Percentiles rank a stretch among this genome's conserved stretches.
phyloP scores from a whole-genome alignment of 1,139 yeast species.

The Debaryomyces singareniensis region DNA sequence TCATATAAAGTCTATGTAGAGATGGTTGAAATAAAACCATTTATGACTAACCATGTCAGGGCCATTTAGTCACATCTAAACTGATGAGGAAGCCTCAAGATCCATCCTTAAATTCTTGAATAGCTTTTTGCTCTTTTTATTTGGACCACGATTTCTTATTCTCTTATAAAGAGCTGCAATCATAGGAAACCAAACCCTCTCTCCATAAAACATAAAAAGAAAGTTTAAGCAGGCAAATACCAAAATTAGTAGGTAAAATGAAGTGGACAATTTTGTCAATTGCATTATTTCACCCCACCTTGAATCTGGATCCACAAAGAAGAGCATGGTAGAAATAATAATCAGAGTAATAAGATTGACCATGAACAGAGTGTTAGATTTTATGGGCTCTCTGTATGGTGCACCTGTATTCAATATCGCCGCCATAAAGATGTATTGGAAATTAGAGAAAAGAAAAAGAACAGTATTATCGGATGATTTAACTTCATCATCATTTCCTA shows the following conservation, averaged over 20 bases:
- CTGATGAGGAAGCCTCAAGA: too few relatives aligned
- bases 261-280: slow-evolving; percentile 51
- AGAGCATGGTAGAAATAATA: slow-evolving; percentile 41
- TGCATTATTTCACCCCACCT: slow-evolving; percentile 67
- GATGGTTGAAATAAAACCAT: too few relatives aligned
- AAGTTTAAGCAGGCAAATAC: slow-evolving; percentile 46
- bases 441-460: slow-evolving; percentile 71
- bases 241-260: slow-evolving; percentile 48
- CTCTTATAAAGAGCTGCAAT: slow-evolving; percentile 28
- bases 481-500: slow-evolving; percentile 82
- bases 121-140: slow-evolving; percentile 28
- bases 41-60: too few relatives aligned
- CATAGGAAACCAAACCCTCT: slow-evolving; percentile 23
- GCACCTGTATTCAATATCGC: slow-evolving; percentile 83
- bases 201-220: slow-evolving; percentile 39
- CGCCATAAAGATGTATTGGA: slow-evolving; percentile 85
- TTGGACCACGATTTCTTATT: slow-evolving; percentile 12
- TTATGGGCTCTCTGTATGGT: slow-evolving; percentile 83
- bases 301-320: slow-evolving; percentile 43
- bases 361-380: slow-evolving; percentile 65
- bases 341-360: slow-evolving; percentile 49
- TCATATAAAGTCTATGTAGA: too few relatives aligned
- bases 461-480: slow-evolving; percentile 86
- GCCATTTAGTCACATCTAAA: too few relatives aligned
- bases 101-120: slow-evolving; percentile 33